Percentiles rank a stretch among this genome's conserved stretches.
phyloP scores from a whole-genome alignment of 345 rosid genomes.

The Gossypium anomalum region DNA sequence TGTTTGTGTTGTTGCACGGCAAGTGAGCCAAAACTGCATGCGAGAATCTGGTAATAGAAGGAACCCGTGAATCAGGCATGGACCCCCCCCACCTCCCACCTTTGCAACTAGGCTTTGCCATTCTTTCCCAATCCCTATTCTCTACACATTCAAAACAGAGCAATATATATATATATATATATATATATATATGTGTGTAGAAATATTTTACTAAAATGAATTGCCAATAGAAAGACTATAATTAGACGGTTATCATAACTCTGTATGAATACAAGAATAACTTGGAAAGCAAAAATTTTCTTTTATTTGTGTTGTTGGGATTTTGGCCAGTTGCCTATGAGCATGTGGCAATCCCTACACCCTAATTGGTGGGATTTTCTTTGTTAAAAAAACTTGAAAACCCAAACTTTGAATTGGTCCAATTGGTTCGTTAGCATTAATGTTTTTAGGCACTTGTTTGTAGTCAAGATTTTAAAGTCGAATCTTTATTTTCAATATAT shows the following conservation, averaged over 20 bases:
- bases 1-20: slow-evolving; percentile 8
- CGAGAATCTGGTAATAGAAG: slow-evolving; percentile 50
- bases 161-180: neutral
- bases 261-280: slow-evolving; percentile 8
- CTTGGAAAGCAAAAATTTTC: slow-evolving; percentile 7
- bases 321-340: neutral
- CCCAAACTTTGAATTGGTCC: slow-evolving; percentile 11
- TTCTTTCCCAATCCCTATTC: slow-evolving; percentile 6
- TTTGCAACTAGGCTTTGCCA: neutral
- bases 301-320: neutral
- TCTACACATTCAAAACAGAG: slow-evolving; percentile 6
- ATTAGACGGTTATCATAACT: slow-evolving; percentile 15
- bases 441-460: slow-evolving; percentile 4
- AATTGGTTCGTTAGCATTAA: slow-evolving; percentile 8
- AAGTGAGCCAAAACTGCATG: slow-evolving; percentile 25
- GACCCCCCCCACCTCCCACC: slow-evolving; percentile 25
- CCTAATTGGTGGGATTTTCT: neutral
- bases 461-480: slow-evolving; percentile 1
- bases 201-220: neutral
- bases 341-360: neutral
- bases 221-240: neutral
- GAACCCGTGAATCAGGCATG: slow-evolving; percentile 47
- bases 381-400: neutral
- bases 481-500: neutral
- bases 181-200: neutral